Conservation (phyloP, 2,329 filamentous ascomycete species). For the Colletotrichum magnum region DNA sequence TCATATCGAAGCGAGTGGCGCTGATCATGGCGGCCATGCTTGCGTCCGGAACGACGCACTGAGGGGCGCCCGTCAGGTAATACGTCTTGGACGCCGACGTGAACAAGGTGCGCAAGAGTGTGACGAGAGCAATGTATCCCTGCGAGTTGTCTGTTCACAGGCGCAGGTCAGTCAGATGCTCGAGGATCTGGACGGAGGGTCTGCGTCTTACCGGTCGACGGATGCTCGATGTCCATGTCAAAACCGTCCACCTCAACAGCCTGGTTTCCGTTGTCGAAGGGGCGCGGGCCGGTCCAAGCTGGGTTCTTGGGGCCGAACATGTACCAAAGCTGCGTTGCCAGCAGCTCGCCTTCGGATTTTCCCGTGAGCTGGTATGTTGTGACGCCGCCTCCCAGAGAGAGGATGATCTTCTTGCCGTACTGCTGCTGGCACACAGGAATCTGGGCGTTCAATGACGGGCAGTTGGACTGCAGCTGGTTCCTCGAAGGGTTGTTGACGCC, state of each 20-base stretch:
- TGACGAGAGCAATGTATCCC: constrained; percentile 49
- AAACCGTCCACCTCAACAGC: constrained; percentile 51
- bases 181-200: too few species aligned
- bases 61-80: constrained; percentile 63
- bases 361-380: constrained; percentile 54
- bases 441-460: constrained; percentile 52
- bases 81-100: constrained; percentile 46
- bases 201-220: constrained; percentile 41
- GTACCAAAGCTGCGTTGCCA: constrained; percentile 54
- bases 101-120: constrained; percentile 46
- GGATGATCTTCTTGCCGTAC: constrained; percentile 55
- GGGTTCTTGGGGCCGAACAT: constrained; percentile 56
- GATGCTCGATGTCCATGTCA: constrained; percentile 51
- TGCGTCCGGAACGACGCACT: constrained; percentile 55
- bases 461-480: constrained; percentile 51
- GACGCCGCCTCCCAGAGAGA: constrained; percentile 57
- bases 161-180: neutral
- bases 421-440: constrained; percentile 56
- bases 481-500: constrained; percentile 48
- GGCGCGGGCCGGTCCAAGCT: constrained; percentile 47
- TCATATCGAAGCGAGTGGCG: constrained; percentile 54
- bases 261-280: constrained; percentile 38
- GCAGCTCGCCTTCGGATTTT: constrained; percentile 51
- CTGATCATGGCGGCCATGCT: constrained; percentile 60
- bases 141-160: constrained; percentile 44